These are phyloP conservation scores for Farysia itapuensis DNA, from an alignment of 1,284 basidiomycete genomes.

Conservation along the genomic window DNA sequence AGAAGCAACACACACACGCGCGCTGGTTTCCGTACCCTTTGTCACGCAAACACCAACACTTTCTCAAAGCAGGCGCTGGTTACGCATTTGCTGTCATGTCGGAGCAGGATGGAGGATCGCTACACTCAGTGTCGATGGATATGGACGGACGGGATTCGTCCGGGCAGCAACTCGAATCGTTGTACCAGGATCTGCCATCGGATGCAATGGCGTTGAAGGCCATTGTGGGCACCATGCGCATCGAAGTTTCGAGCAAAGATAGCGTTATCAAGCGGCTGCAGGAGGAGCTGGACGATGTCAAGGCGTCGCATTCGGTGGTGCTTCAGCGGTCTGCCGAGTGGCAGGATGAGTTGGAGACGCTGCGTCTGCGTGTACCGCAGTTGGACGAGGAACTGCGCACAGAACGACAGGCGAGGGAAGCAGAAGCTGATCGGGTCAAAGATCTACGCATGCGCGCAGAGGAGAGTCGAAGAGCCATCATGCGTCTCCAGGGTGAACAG, in stretches of 20 bases:
- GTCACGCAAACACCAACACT: too few species aligned
- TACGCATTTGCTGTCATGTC: too few species aligned
- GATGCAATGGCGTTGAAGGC: conserved; percentile 40
- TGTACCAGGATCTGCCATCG: conserved; percentile 29
- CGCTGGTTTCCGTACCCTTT: too few species aligned
- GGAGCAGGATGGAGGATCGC: too few species aligned
- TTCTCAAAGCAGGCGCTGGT: too few species aligned
- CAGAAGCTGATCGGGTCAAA: conserved; percentile 49
- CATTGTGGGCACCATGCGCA: conserved; percentile 38
- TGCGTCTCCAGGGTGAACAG: conserved; percentile 50
- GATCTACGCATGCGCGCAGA: conserved; percentile 52
- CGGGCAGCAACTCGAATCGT: conserved; percentile 32
- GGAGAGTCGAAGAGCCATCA: conserved; percentile 52
- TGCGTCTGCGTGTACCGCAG: conserved; percentile 18
- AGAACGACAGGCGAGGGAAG: conserved; percentile 36
- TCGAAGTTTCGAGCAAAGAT: conserved; percentile 30
- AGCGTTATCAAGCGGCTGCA: conserved; percentile 20
- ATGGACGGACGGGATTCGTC: too few species aligned
- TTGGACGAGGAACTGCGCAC: conserved; percentile 15
- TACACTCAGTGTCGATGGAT: too few species aligned
- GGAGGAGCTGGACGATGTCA: conserved; percentile 36
- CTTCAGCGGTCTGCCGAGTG: conserved; percentile 42
- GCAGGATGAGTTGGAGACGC: conserved; percentile 47
- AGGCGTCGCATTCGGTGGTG: conserved; percentile 38
- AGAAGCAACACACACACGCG: too few species aligned